Conservation (phyloP, 176 grass and related monocot genomes). For the Pontederia crassipes region DNA sequence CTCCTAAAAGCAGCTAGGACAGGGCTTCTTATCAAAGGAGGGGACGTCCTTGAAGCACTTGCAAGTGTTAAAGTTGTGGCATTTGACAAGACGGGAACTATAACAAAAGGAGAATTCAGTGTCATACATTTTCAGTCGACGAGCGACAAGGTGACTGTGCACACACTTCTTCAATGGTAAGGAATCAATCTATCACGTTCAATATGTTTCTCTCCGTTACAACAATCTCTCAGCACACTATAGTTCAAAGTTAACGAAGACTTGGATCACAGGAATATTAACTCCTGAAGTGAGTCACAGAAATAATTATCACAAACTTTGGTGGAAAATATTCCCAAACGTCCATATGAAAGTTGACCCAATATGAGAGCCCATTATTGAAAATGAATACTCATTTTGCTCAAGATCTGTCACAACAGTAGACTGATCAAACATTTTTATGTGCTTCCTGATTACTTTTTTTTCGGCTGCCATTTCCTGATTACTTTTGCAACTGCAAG, state of each 20-base stretch:
- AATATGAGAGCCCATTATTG: too few relatives aligned
- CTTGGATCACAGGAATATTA: background rate
- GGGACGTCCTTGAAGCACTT: constrained; percentile 1
- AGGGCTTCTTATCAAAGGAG: constrained; percentile 10
- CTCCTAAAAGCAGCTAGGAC: constrained; percentile 1
- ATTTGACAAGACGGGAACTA: constrained; percentile 6
- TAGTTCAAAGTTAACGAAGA: background rate
- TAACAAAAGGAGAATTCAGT: constrained; percentile 14
- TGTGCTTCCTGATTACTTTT: background rate
- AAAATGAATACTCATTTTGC: too few relatives aligned
- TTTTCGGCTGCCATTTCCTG: background rate
- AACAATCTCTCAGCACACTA: background rate
- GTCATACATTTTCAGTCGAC: background rate
- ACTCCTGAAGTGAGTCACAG: too few relatives aligned
- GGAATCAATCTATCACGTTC: background rate
- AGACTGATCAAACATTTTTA: too few relatives aligned
- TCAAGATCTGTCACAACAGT: too few relatives aligned
- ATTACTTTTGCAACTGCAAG: background rate
- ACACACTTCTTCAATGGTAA: constrained; percentile 8
- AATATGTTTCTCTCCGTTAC: background rate
- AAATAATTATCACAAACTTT: too few relatives aligned
- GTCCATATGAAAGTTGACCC: too few relatives aligned
- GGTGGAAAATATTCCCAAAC: too few relatives aligned
- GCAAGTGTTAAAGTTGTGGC: background rate
- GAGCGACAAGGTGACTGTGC: background rate